Evolutionary conservation across 1,284 basidiomycete genomes (phyloP), one percentile per base, ranked within the genome.

Genomic region (Heterobasidion parviporum): DNA sequence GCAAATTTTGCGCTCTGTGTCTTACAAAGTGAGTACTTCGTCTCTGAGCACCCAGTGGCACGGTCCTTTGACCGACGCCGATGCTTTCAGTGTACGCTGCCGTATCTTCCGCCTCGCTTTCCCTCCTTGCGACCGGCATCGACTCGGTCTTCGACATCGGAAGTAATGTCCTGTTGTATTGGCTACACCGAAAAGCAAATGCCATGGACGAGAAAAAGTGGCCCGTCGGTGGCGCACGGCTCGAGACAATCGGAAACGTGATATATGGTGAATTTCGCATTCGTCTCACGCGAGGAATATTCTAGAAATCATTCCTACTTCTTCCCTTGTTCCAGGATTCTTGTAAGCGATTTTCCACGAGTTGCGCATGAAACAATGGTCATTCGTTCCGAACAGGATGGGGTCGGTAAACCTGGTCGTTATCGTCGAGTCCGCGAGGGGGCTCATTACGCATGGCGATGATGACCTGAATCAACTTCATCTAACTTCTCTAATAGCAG

Each of bases 121-220:
- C 94, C 9, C 78, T 98, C 52, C 82, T 98, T 57, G 93, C 94
- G 20, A 95, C 92, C 2, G 89, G 83, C 20, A 87, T 95, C 63
- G 94, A 97, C 68, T 86, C 92, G 14, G 82, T 92, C 18, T 96
- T 97, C 66, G 95, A 98, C 66, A 83, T 94, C 49, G 87, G 91
- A 54, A 94, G 93, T 60, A 98, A 97, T 64, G 69, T 96, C 43
- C 75, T 97, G 10, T 79, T 98, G 2, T 89, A 88, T 69, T 83
- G 83, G 74, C 76, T 96, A 1, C 89, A 99, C 70, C 77, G 78
- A 59, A 89, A 92, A 64, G 85, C 92, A 1, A 71, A 68, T 9
- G 77, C 66, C 18, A 79, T 95, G 56, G 93, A 97, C 65, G 64
- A 74, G 52, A 89, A 87, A 68, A 92, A 91, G 64, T 97, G 93